These are phyloP conservation scores for Paraglomus brasilianum DNA, from an alignment of 192 early-diverging fungal species.

Conservation along the genomic window DNA sequence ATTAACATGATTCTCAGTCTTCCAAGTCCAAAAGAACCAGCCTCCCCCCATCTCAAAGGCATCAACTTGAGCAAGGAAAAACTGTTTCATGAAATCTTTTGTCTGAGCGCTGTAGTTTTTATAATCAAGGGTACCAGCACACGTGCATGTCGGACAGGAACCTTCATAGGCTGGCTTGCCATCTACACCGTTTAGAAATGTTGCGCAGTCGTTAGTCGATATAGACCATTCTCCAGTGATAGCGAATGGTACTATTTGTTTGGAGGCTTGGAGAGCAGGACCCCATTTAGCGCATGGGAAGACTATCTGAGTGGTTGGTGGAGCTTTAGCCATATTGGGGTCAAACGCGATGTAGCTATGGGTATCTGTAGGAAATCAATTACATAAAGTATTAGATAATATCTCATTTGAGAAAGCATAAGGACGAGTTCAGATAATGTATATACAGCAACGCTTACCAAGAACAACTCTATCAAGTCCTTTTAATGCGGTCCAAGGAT, in stretches of 20 bases:
- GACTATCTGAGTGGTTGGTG: conserved; percentile 26
- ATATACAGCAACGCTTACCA: conserved; percentile 35
- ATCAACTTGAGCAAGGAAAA: conserved; percentile 60
- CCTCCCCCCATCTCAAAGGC: conserved; percentile 59
- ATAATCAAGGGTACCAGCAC: conserved; percentile 48
- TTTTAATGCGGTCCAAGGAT: conserved; percentile 37
- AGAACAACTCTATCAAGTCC: conserved; percentile 41
- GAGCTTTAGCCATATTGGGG: conserved; percentile 36
- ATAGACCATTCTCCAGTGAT: conserved; percentile 74
- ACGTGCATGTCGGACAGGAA: conserved; percentile 56
- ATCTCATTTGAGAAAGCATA: not conserved
- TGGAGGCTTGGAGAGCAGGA: conserved; percentile 7
- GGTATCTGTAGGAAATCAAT: conserved; percentile 38
- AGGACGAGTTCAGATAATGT: not conserved
- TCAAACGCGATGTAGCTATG: conserved; percentile 53
- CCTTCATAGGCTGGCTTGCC: conserved; percentile 64
- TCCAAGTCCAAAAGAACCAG: conserved; percentile 77
- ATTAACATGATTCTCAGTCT: conserved; percentile 57
- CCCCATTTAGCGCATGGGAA: conserved; percentile 38
- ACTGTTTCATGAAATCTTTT: conserved; percentile 46
- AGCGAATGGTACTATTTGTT: conserved; percentile 49
- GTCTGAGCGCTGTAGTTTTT: conserved; percentile 46
- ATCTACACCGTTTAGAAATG: conserved; percentile 68
- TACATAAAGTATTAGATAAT: not conserved
- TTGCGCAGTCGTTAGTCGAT: conserved; percentile 72